Conservation (phyloP, 2,329 filamentous ascomycete genomes). For the Fusarium protoensiforme region DNA sequence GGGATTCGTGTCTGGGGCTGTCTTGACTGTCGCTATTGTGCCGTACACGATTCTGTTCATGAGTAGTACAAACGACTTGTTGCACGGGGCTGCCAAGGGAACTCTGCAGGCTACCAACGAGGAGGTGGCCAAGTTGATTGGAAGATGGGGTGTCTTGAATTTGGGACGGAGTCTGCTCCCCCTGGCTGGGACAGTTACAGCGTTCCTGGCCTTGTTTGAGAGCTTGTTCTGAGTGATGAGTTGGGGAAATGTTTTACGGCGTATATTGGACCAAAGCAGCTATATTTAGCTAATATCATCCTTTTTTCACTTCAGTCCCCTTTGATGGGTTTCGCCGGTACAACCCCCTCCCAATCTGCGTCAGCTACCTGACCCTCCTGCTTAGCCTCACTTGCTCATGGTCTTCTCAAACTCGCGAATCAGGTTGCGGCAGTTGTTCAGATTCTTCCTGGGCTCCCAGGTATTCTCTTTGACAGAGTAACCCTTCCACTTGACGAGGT, state of each 20-base stretch:
- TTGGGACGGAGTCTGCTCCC: conserved; percentile 46
- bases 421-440: conserved; percentile 52
- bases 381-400: conserved; percentile 6
- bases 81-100: conserved; percentile 42
- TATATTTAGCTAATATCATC: neutral
- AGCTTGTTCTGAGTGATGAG: conserved; percentile 11
- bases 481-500: conserved; percentile 65
- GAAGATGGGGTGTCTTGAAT: conserved; percentile 44
- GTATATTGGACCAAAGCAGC: neutral
- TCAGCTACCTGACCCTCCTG: neutral
- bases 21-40: conserved; percentile 50
- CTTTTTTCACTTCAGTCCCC: neutral
- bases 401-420: conserved; percentile 51
- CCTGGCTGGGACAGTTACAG: conserved; percentile 43
- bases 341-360: neutral
- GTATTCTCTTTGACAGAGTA: conserved; percentile 58
- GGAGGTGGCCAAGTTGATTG: conserved; percentile 39
- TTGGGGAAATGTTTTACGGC: neutral
- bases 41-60: conserved; percentile 54
- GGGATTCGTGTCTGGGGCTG: conserved; percentile 47
- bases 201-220: conserved; percentile 33
- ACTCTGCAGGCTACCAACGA: conserved; percentile 20
- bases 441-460: conserved; percentile 63
- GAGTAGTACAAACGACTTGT: conserved; percentile 48
- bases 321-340: neutral